Base-by-base conservation (phyloP, 306 rosid genomes). In the Neltuma alba region DNA sequence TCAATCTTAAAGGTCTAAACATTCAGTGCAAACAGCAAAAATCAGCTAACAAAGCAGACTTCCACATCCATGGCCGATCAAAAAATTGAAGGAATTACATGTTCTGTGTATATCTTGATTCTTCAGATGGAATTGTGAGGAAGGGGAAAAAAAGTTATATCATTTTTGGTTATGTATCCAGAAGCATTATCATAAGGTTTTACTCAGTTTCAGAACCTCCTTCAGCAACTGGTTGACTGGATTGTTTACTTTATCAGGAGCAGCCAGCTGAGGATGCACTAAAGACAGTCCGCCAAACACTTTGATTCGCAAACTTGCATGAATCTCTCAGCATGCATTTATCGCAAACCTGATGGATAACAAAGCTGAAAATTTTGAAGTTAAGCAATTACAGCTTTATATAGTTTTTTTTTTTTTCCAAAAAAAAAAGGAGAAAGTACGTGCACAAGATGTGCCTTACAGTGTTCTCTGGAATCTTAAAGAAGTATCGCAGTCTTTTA, bases 401-500 rank as follows among this genome's bases (percentile, higher is more conserved):
- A 78, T 37, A 62, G 81, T 34, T 9, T 33, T 33, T 33, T n/a
- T 30, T 52, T 47, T n/a, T n/a, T n/a, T n/a, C n/a, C n/a, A n/a
- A 2, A 50, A 52, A 74, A 45, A 67, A 11, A 47, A 0, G 15
- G 70, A 28, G 57, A 36, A 45, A 73, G 65, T 71, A 25, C 72
- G 60, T 1, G 10, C 2, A 77, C 47, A 33, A 81, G 74, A 67
- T 86, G 76, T 28, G 79, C 9, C 86, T 72, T 86, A 86, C 86
- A 10, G 84, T 76, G 72, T 82, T 72, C 74, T 86, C 97, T 81
- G 84, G 91, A 79, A 94, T 88, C 69, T 82, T 88, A 67, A 92
- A 91, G 70, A 85, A 88, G 20, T 76, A 86, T 1, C 95, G 92
- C 70, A 94, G 81, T 57, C 83, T 86, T 84, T 94, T 94, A 4